Conservation (phyloP, 23 red algal genomes). For the Agarophyton chilense region DNA sequence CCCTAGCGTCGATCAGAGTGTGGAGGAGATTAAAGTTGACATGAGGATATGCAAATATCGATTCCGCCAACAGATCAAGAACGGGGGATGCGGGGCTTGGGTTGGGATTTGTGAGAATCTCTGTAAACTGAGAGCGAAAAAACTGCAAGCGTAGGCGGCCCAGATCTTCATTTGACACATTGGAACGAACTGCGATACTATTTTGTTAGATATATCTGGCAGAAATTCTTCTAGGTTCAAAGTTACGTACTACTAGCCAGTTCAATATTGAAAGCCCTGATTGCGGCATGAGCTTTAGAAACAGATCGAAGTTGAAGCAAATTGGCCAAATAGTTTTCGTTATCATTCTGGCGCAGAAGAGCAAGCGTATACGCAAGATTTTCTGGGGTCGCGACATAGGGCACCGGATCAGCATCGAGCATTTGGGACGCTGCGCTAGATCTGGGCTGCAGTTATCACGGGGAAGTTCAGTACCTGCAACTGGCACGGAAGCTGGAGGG, state of each 20-base stretch:
- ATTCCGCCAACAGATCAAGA: slow-evolving; percentile 52
- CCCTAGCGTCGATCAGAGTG: slow-evolving; percentile 55
- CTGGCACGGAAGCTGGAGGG: too few species aligned
- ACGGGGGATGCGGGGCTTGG: slow-evolving; percentile 37
- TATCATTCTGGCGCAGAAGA: slow-evolving; percentile 47
- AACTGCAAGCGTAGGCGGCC: slow-evolving; percentile 59
- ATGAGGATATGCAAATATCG: not conserved
- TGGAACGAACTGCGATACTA: slow-evolving; percentile 43
- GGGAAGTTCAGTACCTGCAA: too few species aligned
- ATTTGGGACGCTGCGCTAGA: not conserved
- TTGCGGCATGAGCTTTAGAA: slow-evolving; percentile 48
- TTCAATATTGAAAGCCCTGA: slow-evolving; percentile 71
- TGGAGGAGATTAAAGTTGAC: slow-evolving; percentile 33
- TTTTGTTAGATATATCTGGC: not conserved
- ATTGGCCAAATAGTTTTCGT: slow-evolving; percentile 78
- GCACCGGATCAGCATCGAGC: not conserved
- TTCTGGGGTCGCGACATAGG: slow-evolving; percentile 26
- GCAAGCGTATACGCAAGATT: slow-evolving; percentile 44
- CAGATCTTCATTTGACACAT: slow-evolving; percentile 71
- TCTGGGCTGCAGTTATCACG: too few species aligned
- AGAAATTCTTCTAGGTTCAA: not conserved
- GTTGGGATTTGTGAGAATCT: slow-evolving; percentile 16
- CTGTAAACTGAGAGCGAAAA: slow-evolving; percentile 37
- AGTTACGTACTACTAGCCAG: slow-evolving; percentile 49
- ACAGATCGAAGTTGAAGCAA: slow-evolving; percentile 42